Conservation (phyloP, 2,329 filamentous ascomycete species). For the Trichoderma polysporum region DNA sequence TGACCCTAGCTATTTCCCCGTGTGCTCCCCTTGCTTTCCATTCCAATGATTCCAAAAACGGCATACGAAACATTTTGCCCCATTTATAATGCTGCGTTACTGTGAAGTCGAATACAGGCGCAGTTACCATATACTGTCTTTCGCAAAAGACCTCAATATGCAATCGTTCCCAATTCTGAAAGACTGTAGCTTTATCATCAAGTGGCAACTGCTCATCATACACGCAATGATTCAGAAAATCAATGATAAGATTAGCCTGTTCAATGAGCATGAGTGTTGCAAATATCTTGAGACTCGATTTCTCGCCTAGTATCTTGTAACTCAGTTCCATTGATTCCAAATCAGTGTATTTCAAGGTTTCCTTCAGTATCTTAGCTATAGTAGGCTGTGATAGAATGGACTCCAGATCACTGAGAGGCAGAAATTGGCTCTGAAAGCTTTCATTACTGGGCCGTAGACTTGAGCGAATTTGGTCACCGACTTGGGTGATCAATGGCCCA, state of each 20-base stretch:
- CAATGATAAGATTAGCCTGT: background rate
- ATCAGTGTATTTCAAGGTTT: background rate
- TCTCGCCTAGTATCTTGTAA: background rate
- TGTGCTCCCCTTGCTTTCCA: background rate
- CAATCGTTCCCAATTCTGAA: background rate
- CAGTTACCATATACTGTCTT: background rate
- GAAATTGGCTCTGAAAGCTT: background rate
- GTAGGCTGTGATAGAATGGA: background rate
- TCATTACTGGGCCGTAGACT: background rate
- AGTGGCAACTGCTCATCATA: background rate
- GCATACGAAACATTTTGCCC: background rate
- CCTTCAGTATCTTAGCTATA: background rate
- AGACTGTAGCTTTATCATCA: background rate
- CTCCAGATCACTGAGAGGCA: background rate
- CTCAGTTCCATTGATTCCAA: background rate
- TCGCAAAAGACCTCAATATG: background rate
- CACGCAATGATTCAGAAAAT: background rate
- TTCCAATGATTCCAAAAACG: background rate
- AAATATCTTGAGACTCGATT: background rate
- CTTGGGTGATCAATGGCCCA: background rate
- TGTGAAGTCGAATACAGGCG: background rate
- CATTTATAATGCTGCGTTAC: background rate
- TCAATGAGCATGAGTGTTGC: background rate
- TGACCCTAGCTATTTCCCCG: background rate
- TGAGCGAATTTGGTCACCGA: background rate